These are phyloP conservation scores for Ceratocystis destructans DNA, from an alignment of 2,329 filamentous ascomycete species.

Conservation along the genomic window DNA sequence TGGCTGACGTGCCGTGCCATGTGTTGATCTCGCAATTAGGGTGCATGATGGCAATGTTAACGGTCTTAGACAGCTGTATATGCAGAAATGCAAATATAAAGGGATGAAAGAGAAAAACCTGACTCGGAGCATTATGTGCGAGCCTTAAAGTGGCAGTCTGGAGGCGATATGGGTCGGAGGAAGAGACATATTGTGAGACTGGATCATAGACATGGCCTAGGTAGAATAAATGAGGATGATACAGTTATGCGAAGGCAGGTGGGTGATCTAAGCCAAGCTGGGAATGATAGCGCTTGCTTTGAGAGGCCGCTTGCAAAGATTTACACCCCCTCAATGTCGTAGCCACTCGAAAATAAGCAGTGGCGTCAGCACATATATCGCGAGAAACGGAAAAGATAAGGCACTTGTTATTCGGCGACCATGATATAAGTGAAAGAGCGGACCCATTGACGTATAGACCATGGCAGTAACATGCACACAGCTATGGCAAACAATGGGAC, in stretches of 20 bases:
- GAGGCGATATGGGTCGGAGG: neutral
- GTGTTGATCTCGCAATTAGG: neutral
- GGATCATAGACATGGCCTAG: neutral
- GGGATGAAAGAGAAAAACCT: neutral
- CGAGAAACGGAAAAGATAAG: too few species aligned
- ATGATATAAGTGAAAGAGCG: too few species aligned
- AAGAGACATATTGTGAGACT: neutral
- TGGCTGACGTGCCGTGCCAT: neutral
- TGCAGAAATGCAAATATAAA: neutral
- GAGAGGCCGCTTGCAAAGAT: too few species aligned
- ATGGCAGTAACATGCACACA: neutral
- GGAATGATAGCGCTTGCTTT: neutral
- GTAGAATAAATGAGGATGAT: neutral
- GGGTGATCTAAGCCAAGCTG: neutral
- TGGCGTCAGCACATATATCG: too few species aligned
- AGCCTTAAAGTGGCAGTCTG: neutral
- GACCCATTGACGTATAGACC: too few species aligned
- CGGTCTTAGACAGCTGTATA: neutral
- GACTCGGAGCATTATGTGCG: neutral
- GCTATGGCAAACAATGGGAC: neutral
- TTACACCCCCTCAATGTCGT: too few species aligned
- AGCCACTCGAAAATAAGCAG: too few species aligned
- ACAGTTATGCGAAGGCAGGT: neutral
- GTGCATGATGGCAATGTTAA: neutral
- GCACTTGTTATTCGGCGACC: too few species aligned